Base-by-base conservation (phyloP, 192 early-diverging fungal species). In the Glomus cerebriforme region DNA sequence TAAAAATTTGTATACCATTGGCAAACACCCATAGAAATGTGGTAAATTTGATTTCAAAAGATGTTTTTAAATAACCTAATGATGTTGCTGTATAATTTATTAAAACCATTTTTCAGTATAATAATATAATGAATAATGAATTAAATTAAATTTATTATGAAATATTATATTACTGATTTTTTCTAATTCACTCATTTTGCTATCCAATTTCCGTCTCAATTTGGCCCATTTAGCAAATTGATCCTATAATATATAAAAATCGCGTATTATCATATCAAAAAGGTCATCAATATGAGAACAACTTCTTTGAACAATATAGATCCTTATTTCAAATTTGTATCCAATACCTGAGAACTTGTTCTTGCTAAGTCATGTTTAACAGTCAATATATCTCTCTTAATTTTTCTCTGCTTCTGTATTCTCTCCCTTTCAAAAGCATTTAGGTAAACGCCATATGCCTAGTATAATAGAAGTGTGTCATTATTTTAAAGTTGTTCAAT, bases 141-240 rank as follows among this genome's bases (percentile, higher is more conserved):
- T 60, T 26, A 39, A 63, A 34, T 32, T 62, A 8, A 47, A 17
- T 58, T 37, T 8, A 22, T 67, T 60, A 32, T 15, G 27, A 32
- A 78, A n/a, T 22, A 49, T 31, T 59, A 59, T 86, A 43, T 82
- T 87, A 92, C 91, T 85, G 66, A 88, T 68, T 35, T 85, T 87
- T 66, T 96, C 93, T 60, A 92, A 90, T 67, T 91, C 90, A n/a
- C 88, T 87, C 15, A 92, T 87, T 59, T 85, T 81, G 35, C 90
- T 88, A 81, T 97, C 96, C 73, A 95, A 86, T 77, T 90, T 88
- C 79, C 96, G 89, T 54, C 93, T 89, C 80, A 95, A 79, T 85
- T 94, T 95, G 58, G 96, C 96, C 96, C 96, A 97, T 82, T 90
- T 91, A 29, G 96, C 94, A 89, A 97, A 97, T 86, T 96, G 90